Conservation (phyloP, 2,329 filamentous ascomycete species). For the Aspergillus sp. region DNA sequence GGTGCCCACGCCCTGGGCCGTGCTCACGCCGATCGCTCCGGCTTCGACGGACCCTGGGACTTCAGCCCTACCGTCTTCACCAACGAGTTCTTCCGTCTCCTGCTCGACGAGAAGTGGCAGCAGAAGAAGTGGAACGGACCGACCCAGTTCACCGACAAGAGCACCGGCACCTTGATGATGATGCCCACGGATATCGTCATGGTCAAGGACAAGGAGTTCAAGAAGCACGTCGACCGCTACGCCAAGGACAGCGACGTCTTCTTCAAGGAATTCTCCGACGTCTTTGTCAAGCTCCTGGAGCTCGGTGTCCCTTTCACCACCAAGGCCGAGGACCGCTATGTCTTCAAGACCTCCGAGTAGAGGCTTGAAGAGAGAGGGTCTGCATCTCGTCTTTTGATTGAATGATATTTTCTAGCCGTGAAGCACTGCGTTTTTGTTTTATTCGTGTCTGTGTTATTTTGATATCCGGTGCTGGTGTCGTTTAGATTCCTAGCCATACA, state of each 20-base stretch:
- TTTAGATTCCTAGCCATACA: conserved; percentile 1
- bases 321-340: conserved; percentile 59
- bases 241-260: conserved; percentile 87
- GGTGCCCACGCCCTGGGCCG: conserved; percentile 87
- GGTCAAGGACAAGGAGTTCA: conserved; percentile 84
- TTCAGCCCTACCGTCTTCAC: conserved; percentile 88
- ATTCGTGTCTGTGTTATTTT: conserved; percentile 11
- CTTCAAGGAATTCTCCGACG: conserved; percentile 88
- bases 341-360: conserved; percentile 61
- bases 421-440: conserved; percentile 12
- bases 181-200: conserved; percentile 87
- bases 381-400: conserved; percentile 7
- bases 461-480: conserved; percentile 22
- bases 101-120: conserved; percentile 89
- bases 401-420: conserved; percentile 10
- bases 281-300: conserved; percentile 82
- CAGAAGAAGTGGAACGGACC: conserved; percentile 91
- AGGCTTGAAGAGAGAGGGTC: background rate
- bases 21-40: conserved; percentile 84
- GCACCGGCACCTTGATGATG: conserved; percentile 92
- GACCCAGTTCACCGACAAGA: conserved; percentile 85
- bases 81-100: conserved; percentile 90
- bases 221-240: conserved; percentile 77
- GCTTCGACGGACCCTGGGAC: conserved; percentile 87
- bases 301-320: conserved; percentile 85